Evolutionary conservation across 345 rosid genomes (phyloP).

Genomic region (Gossypium ekmanianum): DNA sequence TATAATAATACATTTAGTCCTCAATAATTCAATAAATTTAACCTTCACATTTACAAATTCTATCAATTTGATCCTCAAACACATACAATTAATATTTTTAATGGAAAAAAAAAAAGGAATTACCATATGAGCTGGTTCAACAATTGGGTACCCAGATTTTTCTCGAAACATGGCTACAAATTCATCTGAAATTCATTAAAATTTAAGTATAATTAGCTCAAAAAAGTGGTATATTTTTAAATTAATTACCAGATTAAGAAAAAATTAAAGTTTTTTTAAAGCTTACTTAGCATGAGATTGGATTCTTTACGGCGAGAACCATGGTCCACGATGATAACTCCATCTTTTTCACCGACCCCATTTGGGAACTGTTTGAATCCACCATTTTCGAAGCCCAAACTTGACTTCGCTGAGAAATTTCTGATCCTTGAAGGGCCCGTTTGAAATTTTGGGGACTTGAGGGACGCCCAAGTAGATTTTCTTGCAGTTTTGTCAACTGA

Average conservation of each 20-base stretch:
- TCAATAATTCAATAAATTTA: too few relatives aligned
- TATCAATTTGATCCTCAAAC: too few relatives aligned
- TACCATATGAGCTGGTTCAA: constrained; percentile 99
- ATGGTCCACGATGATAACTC: constrained; percentile 83
- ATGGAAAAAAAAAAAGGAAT: constrained; percentile 3
- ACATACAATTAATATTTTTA: background rate
- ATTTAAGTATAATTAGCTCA: background rate
- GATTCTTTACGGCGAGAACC: constrained; percentile 89
- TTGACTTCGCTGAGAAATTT: constrained; percentile 16
- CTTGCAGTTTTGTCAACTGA: background rate
- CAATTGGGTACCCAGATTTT: constrained; percentile 64
- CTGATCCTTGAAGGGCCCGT: constrained; percentile 20
- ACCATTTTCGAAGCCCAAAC: constrained; percentile 29
- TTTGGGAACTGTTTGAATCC: constrained; percentile 22
- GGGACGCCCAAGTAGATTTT: constrained; percentile 15
- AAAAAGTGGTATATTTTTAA: background rate
- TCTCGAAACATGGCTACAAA: constrained; percentile 79
- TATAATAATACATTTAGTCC: too few relatives aligned
- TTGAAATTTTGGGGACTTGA: constrained; percentile 22
- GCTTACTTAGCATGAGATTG: constrained; percentile 79
- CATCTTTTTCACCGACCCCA: constrained; percentile 54
- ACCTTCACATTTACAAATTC: too few relatives aligned
- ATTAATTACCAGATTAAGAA: background rate
- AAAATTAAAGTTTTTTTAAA: background rate
- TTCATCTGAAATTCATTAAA: constrained; percentile 57